Conservation (phyloP, 257 asterid species). For the Salvia splendens region DNA sequence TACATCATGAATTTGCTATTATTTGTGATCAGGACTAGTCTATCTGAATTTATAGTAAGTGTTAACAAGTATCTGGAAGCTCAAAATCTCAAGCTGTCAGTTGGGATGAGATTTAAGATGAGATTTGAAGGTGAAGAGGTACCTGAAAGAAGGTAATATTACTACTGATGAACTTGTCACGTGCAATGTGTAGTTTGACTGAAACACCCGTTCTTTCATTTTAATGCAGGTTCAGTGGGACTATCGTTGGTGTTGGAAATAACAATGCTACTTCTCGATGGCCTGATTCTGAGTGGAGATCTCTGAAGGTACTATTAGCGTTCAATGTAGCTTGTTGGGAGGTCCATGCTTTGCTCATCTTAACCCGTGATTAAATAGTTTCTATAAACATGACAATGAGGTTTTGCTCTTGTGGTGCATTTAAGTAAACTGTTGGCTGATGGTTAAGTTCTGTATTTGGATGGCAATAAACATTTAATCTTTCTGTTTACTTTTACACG, state of each 20-base stretch:
- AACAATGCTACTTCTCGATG: slow-evolving; percentile 61
- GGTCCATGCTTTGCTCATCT: slow-evolving; percentile 18
- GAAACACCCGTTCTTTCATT: slow-evolving; percentile 19
- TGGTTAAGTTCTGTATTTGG: slow-evolving; percentile 18
- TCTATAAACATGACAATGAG: not conserved
- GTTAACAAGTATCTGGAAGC: slow-evolving; percentile 93
- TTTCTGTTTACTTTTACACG: slow-evolving; percentile 15
- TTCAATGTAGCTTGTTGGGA: slow-evolving; percentile 4
- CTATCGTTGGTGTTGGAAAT: slow-evolving; percentile 79
- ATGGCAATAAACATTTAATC: not conserved
- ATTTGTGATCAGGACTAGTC: slow-evolving; percentile 75
- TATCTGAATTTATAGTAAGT: slow-evolving; percentile 82
- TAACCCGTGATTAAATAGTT: slow-evolving; percentile 1
- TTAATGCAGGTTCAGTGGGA: slow-evolving; percentile 85
- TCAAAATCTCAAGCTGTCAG: slow-evolving; percentile 75
- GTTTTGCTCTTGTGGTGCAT: slow-evolving; percentile 12
- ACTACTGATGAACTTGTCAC: slow-evolving; percentile 10
- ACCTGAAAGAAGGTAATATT: slow-evolving; percentile 90
- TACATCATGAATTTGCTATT: slow-evolving; percentile 19
- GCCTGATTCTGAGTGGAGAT: slow-evolving; percentile 97
- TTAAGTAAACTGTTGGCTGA: not conserved
- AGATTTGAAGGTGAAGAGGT: slow-evolving; percentile 97
- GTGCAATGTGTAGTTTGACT: slow-evolving; percentile 5
- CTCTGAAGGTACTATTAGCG: slow-evolving; percentile 64
- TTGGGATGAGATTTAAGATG: slow-evolving; percentile 99